A percentile compares a stretch with the other conserved stretches of the same genome.
These are phyloP conservation scores for Phaeosphaeriaceae sp. DNA, from an alignment of 2,329 filamentous ascomycete genomes.

Conservation along the genomic window DNA sequence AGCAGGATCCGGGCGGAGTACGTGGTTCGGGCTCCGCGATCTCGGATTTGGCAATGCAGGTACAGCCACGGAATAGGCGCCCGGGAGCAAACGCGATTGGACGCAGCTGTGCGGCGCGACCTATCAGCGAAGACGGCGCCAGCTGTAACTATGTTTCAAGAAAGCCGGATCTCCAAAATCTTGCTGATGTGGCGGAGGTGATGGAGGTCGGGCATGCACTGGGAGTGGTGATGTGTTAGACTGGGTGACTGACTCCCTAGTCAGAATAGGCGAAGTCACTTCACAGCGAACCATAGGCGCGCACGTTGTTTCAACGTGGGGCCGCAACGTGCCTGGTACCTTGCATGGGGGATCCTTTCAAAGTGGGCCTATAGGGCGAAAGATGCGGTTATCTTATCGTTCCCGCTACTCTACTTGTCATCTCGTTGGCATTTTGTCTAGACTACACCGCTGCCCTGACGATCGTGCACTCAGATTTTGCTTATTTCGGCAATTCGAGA, in stretches of 20 bases:
- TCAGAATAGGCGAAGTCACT: constrained; percentile 2
- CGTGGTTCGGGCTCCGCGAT: neutral
- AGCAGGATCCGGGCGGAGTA: neutral
- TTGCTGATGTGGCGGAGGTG: constrained; percentile 1
- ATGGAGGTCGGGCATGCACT: neutral
- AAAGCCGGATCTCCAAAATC: constrained; percentile 1
- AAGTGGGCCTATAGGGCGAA: constrained; percentile 3
- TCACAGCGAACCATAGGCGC: constrained; percentile 7
- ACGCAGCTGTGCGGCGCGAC: neutral
- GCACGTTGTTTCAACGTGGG: constrained; percentile 8
- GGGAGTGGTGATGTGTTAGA: constrained; percentile 8
- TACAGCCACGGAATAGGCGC: constrained; percentile 5
- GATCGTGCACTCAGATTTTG: neutral
- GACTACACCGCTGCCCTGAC: neutral
- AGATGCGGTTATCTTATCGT: neutral
- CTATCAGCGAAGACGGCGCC: neutral
- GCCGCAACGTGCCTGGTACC: constrained; percentile 5
- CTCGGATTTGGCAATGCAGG: constrained; percentile 1
- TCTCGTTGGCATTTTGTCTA: neutral
- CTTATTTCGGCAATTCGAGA: neutral
- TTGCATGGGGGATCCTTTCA: neutral
- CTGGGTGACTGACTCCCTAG: constrained; percentile 1
- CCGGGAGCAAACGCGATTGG: constrained; percentile 1
- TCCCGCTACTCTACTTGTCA: neutral
- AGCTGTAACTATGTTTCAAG: constrained; percentile 1